phyloP scores from a whole-genome alignment of 192 early-diverging fungal species.

The Gigaspora rosea region DNA sequence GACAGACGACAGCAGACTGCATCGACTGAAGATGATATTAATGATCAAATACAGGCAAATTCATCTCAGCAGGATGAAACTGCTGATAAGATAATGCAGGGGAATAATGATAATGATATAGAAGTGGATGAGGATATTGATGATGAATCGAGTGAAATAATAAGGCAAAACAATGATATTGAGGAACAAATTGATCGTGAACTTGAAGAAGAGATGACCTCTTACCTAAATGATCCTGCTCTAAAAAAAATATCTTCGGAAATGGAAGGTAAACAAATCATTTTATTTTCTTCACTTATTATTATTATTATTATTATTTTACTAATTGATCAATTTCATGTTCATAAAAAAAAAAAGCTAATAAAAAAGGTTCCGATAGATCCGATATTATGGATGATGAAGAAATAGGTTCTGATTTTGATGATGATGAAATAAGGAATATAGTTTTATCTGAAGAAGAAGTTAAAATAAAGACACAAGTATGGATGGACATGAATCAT shows the following conservation, averaged over 20 bases:
- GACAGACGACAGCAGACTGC: constrained; percentile 22
- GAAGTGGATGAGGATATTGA: constrained; percentile 40
- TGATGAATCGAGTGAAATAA: constrained; percentile 35
- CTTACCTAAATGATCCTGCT: constrained; percentile 37
- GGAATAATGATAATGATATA: constrained; percentile 25
- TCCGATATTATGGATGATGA: constrained; percentile 14
- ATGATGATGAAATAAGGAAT: constrained; percentile 75
- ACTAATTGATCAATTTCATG: too few species aligned
- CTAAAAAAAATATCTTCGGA: constrained; percentile 38
- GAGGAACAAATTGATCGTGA: constrained; percentile 42
- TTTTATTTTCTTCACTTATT: not conserved
- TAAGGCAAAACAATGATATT: constrained; percentile 29
- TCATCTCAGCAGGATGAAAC: constrained; percentile 14
- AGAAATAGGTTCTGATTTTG: constrained; percentile 42
- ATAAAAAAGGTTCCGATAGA: not conserved
- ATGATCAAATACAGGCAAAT: too few species aligned
- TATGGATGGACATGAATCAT: constrained; percentile 89
- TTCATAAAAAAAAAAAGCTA: constrained; percentile 1
- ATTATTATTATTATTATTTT: too few species aligned
- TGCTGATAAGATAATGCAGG: constrained; percentile 35
- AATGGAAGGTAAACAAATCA: constrained; percentile 38
- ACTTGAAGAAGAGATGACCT: constrained; percentile 40
- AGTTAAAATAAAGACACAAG: constrained; percentile 70
- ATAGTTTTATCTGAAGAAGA: constrained; percentile 77
- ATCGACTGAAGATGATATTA: too few species aligned